Conservation (phyloP, 2,329 filamentous ascomycete species). For the Colletotrichum chrysophilum region DNA sequence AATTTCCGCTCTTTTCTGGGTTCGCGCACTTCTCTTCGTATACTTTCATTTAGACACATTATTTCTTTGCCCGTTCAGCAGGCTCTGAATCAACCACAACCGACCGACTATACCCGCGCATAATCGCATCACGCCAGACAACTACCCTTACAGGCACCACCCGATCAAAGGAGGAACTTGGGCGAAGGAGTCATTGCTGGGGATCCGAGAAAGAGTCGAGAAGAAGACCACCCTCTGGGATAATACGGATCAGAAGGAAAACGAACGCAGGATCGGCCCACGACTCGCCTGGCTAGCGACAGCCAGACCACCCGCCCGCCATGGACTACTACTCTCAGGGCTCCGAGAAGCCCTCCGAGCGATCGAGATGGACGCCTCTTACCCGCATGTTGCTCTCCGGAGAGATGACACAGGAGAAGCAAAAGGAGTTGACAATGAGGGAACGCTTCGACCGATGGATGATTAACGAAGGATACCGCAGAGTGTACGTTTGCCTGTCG, state of each 20-base stretch:
- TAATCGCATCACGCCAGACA: not conserved
- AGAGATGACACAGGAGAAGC: slow-evolving; percentile 78
- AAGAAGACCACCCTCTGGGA: slow-evolving; percentile 19
- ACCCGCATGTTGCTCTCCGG: slow-evolving; percentile 84
- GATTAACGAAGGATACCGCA: slow-evolving; percentile 85
- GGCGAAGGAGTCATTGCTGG: not conserved
- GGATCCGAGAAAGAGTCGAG: slow-evolving; percentile 20
- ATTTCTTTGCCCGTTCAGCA: slow-evolving; percentile 50
- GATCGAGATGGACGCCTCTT: slow-evolving; percentile 82
- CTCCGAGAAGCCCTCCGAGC: slow-evolving; percentile 63
- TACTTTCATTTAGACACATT: slow-evolving; percentile 35
- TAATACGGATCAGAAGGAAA: slow-evolving; percentile 11
- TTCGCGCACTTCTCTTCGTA: slow-evolving; percentile 28
- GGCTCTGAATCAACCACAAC: slow-evolving; percentile 52
- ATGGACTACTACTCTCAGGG: slow-evolving; percentile 38
- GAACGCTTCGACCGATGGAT: slow-evolving; percentile 87
- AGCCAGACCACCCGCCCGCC: slow-evolving; percentile 23
- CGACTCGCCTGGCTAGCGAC: slow-evolving; percentile 8
- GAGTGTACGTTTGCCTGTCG: slow-evolving; percentile 64
- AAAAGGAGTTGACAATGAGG: slow-evolving; percentile 69
- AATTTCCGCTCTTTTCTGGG: slow-evolving; percentile 33
- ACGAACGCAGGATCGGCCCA: not conserved
- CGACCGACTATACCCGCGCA: slow-evolving; percentile 11
- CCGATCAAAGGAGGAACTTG: not conserved
- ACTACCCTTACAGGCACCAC: not conserved